These are phyloP conservation scores for Didymella glomerata DNA, from an alignment of 2,329 filamentous ascomycete genomes.

Conservation along the genomic window DNA sequence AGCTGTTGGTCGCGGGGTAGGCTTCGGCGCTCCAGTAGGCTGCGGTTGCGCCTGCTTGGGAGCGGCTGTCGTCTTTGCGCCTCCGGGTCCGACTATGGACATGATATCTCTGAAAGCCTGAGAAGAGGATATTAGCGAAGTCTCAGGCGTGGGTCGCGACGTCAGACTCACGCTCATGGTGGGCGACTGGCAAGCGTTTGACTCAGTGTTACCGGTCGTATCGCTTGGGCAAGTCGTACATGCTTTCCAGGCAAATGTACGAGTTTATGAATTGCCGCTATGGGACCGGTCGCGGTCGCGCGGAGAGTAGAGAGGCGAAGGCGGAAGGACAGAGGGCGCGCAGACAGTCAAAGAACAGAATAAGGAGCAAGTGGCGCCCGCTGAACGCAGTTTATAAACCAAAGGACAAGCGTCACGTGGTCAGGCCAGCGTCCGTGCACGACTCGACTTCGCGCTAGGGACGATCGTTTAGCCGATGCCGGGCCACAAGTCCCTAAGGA, in stretches of 20 bases:
- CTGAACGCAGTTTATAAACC: constrained; percentile 36
- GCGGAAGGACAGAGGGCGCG: constrained; percentile 26
- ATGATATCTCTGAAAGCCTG: constrained; percentile 50
- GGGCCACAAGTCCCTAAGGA: constrained; percentile 13
- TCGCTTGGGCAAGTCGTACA: constrained; percentile 47
- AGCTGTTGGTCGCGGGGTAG: constrained; percentile 38
- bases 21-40: constrained; percentile 44
- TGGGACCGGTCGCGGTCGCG: constrained; percentile 25
- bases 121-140: constrained; percentile 23
- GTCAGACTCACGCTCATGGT: constrained; percentile 51
- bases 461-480: constrained; percentile 20
- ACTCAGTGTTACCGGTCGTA: constrained; percentile 51
- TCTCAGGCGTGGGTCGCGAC: constrained; percentile 23
- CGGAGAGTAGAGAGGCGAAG: constrained; percentile 27
- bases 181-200: constrained; percentile 42
- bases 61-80: constrained; percentile 35
- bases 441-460: background rate
- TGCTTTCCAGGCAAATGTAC: constrained; percentile 38
- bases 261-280: constrained; percentile 19
- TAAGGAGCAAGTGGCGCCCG: constrained; percentile 34
- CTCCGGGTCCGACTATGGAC: constrained; percentile 48
- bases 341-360: constrained; percentile 29
- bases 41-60: constrained; percentile 36
- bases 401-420: constrained; percentile 29
- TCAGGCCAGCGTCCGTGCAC: background rate